Evolutionary conservation across 306 rosid genomes (phyloP).

Genomic region (Prunus padus): DNA sequence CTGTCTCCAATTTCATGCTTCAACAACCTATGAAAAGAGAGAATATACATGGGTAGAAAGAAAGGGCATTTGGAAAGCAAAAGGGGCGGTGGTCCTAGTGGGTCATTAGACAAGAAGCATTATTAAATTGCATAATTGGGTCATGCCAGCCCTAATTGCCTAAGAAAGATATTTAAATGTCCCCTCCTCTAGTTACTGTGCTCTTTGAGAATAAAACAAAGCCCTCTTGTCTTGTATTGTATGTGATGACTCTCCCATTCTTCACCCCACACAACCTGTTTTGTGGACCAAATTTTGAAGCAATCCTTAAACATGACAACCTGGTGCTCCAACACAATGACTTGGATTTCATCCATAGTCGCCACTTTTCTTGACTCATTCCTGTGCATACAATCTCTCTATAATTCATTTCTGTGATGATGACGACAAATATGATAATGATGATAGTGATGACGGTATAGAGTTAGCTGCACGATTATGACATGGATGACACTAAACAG

Average conservation of each 20-base stretch:
- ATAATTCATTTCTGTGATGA: background rate
- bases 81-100: constrained; percentile 27
- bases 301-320: constrained; percentile 36
- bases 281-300: constrained; percentile 22
- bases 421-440: constrained; percentile 11
- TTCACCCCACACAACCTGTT: constrained; percentile 10
- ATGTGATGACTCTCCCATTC: background rate
- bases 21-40: constrained; percentile 30
- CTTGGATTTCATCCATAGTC: constrained; percentile 21
- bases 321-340: constrained; percentile 25
- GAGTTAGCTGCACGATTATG: background rate
- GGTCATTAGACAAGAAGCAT: constrained; percentile 47
- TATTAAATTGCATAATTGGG: constrained; percentile 37
- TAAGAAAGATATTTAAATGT: constrained; percentile 35
- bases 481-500: background rate
- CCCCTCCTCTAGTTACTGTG: constrained; percentile 7
- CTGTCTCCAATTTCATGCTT: constrained; percentile 31
- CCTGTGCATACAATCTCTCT: constrained; percentile 3
- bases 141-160: constrained; percentile 40
- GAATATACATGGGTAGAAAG: constrained; percentile 16
- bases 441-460: background rate
- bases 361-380: constrained; percentile 9
- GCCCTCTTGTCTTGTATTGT: constrained; percentile 7
- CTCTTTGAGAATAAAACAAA: constrained; percentile 10
- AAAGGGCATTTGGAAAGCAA: constrained; percentile 13